These are phyloP conservation scores for Sequoiadendron giganteum DNA, from an alignment of 75 land plant species.

Conservation along the genomic window DNA sequence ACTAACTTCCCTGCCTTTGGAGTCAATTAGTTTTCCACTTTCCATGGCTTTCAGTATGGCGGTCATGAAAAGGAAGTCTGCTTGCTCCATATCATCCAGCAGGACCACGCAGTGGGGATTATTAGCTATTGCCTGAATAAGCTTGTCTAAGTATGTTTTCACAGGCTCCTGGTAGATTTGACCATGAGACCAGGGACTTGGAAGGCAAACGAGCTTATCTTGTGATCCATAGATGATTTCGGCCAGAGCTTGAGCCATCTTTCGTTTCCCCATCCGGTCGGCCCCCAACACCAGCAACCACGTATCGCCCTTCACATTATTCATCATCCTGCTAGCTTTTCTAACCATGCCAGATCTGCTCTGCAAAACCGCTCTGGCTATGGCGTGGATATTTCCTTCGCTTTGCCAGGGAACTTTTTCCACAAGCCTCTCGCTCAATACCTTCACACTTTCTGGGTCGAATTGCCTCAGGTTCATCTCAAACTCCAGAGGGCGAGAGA, in stretches of 20 bases:
- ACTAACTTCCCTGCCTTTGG: conserved; percentile 74
- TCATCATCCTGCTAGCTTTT: conserved; percentile 21
- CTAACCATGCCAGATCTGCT: conserved; percentile 55
- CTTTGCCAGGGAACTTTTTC: conserved; percentile 59
- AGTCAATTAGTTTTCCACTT: conserved; percentile 67
- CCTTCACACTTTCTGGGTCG: conserved; percentile 11
- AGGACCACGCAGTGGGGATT: conserved; percentile 69
- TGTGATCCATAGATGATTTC: conserved; percentile 52
- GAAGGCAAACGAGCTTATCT: conserved; percentile 43
- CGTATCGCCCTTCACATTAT: conserved; percentile 37
- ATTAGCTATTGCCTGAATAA: conserved; percentile 59
- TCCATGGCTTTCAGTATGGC: conserved; percentile 66
- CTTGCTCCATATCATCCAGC: conserved; percentile 76
- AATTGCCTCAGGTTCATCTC: background rate
- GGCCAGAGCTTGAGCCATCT: conserved; percentile 69
- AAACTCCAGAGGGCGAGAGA: background rate
- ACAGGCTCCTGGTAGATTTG: conserved; percentile 27
- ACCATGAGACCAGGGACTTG: conserved; percentile 9
- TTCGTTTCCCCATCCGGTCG: conserved; percentile 72
- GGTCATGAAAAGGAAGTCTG: conserved; percentile 42
- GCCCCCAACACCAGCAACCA: conserved; percentile 88
- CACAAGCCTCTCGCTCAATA: conserved; percentile 26
- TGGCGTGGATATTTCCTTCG: conserved; percentile 19
- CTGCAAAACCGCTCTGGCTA: conserved; percentile 52
- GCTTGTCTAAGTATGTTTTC: conserved; percentile 50